Evolutionary conservation across 768 basidiomycete species (phyloP).

Genomic region (Thelephora aurantiotincta): DNA sequence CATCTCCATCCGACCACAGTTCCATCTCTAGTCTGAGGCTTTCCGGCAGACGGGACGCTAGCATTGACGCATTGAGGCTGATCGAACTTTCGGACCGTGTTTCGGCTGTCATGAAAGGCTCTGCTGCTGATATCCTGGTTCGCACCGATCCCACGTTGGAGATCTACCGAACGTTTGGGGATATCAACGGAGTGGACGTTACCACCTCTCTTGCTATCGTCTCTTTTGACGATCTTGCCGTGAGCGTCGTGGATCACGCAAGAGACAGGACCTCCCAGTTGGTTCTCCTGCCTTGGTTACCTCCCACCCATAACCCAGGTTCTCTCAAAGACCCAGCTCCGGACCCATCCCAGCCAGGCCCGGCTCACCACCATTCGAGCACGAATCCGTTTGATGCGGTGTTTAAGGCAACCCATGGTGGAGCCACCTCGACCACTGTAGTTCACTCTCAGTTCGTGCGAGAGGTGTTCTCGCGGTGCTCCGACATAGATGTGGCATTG

Average conservation of each 20-base stretch:
- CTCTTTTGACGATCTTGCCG: constrained; percentile 57
- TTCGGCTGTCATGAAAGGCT: constrained; percentile 49
- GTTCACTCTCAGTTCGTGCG: constrained; percentile 79
- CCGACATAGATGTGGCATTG: constrained; percentile 58
- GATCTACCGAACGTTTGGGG: constrained; percentile 66
- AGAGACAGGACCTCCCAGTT: constrained; percentile 46
- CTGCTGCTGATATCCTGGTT: constrained; percentile 51
- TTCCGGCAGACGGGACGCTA: constrained; percentile 13
- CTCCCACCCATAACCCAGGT: constrained; percentile 16
- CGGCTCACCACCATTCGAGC: constrained; percentile 10
- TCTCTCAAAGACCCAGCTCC: constrained; percentile 5
- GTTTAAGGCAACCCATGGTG: constrained; percentile 23
- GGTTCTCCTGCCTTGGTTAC: constrained; percentile 74
- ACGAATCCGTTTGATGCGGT: constrained; percentile 63
- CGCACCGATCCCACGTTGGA: constrained; percentile 59
- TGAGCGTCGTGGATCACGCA: constrained; percentile 58
- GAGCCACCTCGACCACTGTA: constrained; percentile 29
- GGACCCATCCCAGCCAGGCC: constrained; percentile 10
- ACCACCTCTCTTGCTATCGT: constrained; percentile 60
- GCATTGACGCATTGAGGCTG: constrained; percentile 68
- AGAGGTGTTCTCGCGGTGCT: constrained; percentile 56
- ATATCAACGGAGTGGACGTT: constrained; percentile 54
- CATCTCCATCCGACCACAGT: background rate
- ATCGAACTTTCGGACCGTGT: constrained; percentile 69
- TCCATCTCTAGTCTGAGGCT: background rate